phyloP scores from a whole-genome alignment of 2,329 filamentous ascomycete species.

The Ilyonectria sp. region DNA sequence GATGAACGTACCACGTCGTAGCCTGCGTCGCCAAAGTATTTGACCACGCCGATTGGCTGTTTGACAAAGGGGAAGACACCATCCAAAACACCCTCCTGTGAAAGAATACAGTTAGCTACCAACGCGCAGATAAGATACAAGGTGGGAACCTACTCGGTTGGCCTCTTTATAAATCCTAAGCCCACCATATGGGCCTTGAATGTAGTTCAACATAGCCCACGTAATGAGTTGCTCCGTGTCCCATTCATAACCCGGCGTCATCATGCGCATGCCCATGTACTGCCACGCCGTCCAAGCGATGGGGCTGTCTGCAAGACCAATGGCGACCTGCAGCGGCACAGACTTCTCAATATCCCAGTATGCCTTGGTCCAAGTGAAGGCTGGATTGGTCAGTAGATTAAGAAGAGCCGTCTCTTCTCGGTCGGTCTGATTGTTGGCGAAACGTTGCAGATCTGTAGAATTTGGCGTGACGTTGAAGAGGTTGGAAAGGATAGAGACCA shows the following conservation, averaged over 20 bases:
- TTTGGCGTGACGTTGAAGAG: too few relatives aligned
- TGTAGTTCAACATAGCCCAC: constrained; percentile 30
- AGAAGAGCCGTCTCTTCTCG: too few relatives aligned
- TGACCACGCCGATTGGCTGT: background rate
- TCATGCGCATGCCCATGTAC: constrained; percentile 27
- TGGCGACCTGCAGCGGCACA: constrained; percentile 13
- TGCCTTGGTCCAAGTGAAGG: too few relatives aligned
- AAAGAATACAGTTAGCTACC: background rate
- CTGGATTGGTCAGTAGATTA: too few relatives aligned
- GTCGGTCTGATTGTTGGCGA: too few relatives aligned
- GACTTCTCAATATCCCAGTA: background rate
- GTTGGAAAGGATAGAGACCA: too few relatives aligned
- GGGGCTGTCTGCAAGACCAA: constrained; percentile 30
- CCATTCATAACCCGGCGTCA: constrained; percentile 28
- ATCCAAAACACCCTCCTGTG: constrained; percentile 9
- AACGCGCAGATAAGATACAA: background rate
- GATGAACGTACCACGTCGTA: background rate
- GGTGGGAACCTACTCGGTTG: background rate
- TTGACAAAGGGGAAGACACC: constrained; percentile 4
- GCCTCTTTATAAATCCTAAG: constrained; percentile 15
- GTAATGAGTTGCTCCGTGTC: constrained; percentile 31
- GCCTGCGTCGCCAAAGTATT: background rate
- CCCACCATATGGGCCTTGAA: constrained; percentile 29
- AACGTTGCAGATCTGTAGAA: too few relatives aligned
- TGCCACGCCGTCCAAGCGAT: constrained; percentile 28